Conservation (phyloP, 495 filamentous ascomycete species). For the Hyaloscypha bicolor region DNA sequence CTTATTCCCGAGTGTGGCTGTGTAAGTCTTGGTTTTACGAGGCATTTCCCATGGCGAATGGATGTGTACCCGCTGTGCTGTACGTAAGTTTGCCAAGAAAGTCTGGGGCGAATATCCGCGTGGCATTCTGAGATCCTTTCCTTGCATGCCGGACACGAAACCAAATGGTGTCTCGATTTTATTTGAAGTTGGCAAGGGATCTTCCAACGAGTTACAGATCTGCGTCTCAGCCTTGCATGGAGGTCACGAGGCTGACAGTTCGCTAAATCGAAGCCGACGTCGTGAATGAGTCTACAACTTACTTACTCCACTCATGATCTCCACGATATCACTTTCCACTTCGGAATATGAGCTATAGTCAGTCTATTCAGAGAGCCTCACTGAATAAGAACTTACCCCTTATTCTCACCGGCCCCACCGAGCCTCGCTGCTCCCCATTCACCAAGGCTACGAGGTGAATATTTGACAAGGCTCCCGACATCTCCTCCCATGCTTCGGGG, state of each 20-base stretch:
- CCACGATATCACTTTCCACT: neutral
- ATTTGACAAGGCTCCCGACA: neutral
- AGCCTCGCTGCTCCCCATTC: neutral
- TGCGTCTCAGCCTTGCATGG: neutral
- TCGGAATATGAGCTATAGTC: neutral
- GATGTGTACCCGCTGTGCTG: neutral
- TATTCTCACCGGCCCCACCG: neutral
- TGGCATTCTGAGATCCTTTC: neutral
- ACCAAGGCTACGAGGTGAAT: neutral
- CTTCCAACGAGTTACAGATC: too few species aligned
- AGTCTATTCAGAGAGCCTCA: neutral
- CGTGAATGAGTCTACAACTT: neutral
- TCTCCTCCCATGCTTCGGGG: slow-evolving; percentile 7
- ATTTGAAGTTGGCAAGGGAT: neutral
- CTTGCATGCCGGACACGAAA: neutral
- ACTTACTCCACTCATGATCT: neutral
- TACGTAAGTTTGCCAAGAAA: neutral
- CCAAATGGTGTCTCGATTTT: neutral
- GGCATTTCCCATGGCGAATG: neutral
- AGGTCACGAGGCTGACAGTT: neutral
- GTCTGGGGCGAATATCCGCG: neutral
- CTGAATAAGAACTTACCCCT: neutral
- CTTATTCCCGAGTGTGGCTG: neutral
- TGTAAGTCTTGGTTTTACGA: neutral
- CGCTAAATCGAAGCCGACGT: neutral